Evolutionary conservation across 2,329 filamentous ascomycete genomes (phyloP), one percentile per base, ranked within the genome.

Genomic region (Metarhizium guizhouense): DNA sequence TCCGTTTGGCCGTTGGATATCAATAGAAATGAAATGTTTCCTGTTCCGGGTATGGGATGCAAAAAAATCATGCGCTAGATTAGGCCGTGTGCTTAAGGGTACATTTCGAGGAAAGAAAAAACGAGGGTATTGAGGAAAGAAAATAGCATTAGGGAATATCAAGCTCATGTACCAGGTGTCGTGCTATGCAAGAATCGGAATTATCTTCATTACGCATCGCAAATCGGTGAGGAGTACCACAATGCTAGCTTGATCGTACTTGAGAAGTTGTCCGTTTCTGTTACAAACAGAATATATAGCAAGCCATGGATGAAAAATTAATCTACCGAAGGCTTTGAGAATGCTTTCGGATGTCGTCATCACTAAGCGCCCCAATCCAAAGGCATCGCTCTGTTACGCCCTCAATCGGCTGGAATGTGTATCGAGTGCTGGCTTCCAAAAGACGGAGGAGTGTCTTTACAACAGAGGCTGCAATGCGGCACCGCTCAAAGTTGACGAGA

Each of bases 401-500:
- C 59, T 90, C 86, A 42, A 92, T 83, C 1, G 88, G 84, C 62
- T 84, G 79, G 67, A 93, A 91, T 6, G 75, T 73, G 67, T 93
- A 94, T 55, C 83, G 79, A 25, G 85, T 83, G 67, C 88, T 92
- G 1, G 87, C 86, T 70, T 94, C 89, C 10, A 94, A 76, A n/a
- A 94, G 75, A 25, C 89, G 79, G 45, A 93, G 73, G 43, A 94
- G 73, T 51, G 87, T 90, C 76, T 94, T 94, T 60, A 93, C 85
- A 43, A 92, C 86, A 1, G 81, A 79, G 3, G 89, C 89, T 30
- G 86, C 85, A 36, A 83, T 86, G 58, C 90, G 86, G 63, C 87
- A 90, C 56, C 87, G 81, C 73, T 93, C 88, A 72, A 94, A 94
- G 69, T 94, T 94, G 63, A 94, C 81, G 48, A 94, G 75, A 14